Evolutionary conservation across 345 rosid genomes (phyloP), one percentile per base, ranked within the genome.

Genomic region (Microcos paniculata): DNA sequence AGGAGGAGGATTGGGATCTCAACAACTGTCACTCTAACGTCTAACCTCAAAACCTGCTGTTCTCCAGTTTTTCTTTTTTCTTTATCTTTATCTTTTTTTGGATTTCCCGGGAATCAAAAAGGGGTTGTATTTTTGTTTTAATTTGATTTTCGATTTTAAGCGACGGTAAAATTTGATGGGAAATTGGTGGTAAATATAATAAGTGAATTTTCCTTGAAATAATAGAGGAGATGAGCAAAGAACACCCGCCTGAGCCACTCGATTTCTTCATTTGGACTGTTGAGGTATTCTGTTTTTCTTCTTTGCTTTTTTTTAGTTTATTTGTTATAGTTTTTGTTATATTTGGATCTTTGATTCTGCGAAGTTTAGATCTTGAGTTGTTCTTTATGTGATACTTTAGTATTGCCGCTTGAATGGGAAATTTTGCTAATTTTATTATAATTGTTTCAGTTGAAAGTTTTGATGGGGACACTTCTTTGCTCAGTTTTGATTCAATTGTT

Each of bases 191-290:
- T 64, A 31, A 80, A 62, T 75, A 42, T 28, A 62, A 18, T 49
- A 69, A 74, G 71, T 66, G n/a, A 67, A 14, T 48, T 75, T 77
- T 78, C 76, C 68, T 70, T 46, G 63, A 63, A 26, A 30, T 73
- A 11, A 62, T 56, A 69, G 52, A 74, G 72, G 81, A 76, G 65
- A 95, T 95, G 98, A 93, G 82, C 87, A 91, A 87, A 87, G 94
- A 83, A 45, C 85, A 78, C 72, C 90, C 88, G 0, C 98, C 99
- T 0, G 99, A 95, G 90, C 99, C 98, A 31, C 98, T 95, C 62
- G 99, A 95, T 95, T 95, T 95, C 97, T 95, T 95, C 90, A 93
- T 95, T 81, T 95, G 99, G 99, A 95, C 97, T 79, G 90, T 93
- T 66, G 96, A 95, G 99, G 98, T 94, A 86, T 30, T 52, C 40